These are phyloP conservation scores for Syzygium jambos DNA, from an alignment of 345 rosid species.

Conservation along the genomic window DNA sequence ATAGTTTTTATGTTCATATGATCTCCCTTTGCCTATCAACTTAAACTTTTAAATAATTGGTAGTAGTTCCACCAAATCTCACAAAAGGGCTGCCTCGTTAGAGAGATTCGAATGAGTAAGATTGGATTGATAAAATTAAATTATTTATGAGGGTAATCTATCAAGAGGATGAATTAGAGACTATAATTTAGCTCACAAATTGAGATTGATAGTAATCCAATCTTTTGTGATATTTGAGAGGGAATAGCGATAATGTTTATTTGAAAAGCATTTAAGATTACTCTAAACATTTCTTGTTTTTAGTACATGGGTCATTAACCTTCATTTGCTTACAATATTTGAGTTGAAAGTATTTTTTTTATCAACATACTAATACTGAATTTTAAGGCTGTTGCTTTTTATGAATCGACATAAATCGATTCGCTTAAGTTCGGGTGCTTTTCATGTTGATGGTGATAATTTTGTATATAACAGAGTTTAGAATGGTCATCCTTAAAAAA, in stretches of 20 bases:
- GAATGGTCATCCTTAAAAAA: not conserved
- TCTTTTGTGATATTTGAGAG: not conserved
- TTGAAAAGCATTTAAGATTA: not conserved
- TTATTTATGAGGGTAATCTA: not conserved
- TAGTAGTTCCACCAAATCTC: too few relatives aligned
- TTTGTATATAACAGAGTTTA: not conserved
- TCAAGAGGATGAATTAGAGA: not conserved
- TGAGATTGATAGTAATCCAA: not conserved
- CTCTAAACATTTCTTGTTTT: not conserved
- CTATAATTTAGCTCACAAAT: not conserved
- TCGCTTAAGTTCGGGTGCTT: not conserved
- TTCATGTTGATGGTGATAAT: not conserved
- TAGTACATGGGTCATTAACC: not conserved
- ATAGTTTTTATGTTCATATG: too few relatives aligned
- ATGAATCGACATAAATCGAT: not conserved
- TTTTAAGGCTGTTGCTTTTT: not conserved
- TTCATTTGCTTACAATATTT: not conserved
- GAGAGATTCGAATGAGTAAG: not conserved
- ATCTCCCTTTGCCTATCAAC: too few relatives aligned
- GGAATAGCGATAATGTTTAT: not conserved
- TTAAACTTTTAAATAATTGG: too few relatives aligned
- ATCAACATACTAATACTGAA: not conserved
- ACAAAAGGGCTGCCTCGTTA: not conserved
- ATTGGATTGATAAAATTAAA: not conserved
- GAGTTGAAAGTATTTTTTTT: accelerated